These are phyloP conservation scores for Cystofilobasidium capitatum DNA, from an alignment of 768 basidiomycete species.

Conservation along the genomic window DNA sequence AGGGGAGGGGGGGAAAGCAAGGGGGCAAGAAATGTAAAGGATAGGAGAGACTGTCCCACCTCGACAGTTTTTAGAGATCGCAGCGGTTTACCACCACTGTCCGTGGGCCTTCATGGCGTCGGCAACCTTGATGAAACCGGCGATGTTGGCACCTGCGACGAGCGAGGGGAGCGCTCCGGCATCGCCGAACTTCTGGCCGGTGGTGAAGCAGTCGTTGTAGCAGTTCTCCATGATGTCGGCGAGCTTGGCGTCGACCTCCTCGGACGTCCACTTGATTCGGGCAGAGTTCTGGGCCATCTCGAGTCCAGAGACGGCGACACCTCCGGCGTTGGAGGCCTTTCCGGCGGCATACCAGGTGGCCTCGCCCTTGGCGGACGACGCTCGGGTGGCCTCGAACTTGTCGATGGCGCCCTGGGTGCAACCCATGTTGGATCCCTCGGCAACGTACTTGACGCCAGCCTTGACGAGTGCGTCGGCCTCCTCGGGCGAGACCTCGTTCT, in stretches of 20 bases:
- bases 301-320: slow-evolving; percentile 49
- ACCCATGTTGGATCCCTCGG: slow-evolving; percentile 71
- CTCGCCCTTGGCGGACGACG: slow-evolving; percentile 40
- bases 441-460: slow-evolving; percentile 60
- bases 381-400: slow-evolving; percentile 57
- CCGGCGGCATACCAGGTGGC: slow-evolving; percentile 66
- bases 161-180: slow-evolving; percentile 45
- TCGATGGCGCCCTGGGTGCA: slow-evolving; percentile 63
- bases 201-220: slow-evolving; percentile 44
- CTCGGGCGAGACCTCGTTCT: slow-evolving; percentile 58
- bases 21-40: no score
- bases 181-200: slow-evolving; percentile 43
- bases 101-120: slow-evolving; percentile 66
- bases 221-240: slow-evolving; percentile 61
- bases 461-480: slow-evolving; percentile 62
- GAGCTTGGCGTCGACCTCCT: slow-evolving; percentile 59
- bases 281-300: slow-evolving; percentile 70
- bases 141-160: slow-evolving; percentile 61
- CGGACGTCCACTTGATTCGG: slow-evolving; percentile 51
- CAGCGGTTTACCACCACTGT: slow-evolving; percentile 56
- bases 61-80: background rate
- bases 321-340: slow-evolving; percentile 53
- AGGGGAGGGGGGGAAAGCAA: no score
- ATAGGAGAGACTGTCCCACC: no score
- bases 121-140: slow-evolving; percentile 52